Percentiles rank a stretch among this genome's conserved stretches.
These are phyloP conservation scores for Zopfia rhizophila DNA, from an alignment of 2,329 filamentous ascomycete genomes.

Conservation along the genomic window DNA sequence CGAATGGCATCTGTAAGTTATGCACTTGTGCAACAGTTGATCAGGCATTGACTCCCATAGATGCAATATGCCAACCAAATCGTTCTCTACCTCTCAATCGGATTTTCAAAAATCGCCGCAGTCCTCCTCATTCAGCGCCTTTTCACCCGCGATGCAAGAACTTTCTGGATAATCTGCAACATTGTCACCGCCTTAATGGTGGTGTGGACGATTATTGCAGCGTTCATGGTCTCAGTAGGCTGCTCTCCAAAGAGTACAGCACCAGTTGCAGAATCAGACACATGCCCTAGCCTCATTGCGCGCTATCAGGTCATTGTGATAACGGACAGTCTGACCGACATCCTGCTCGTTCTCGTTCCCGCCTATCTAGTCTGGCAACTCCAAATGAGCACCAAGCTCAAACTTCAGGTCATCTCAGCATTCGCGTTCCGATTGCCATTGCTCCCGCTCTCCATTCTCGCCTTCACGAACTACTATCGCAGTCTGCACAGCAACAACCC, in stretches of 20 bases:
- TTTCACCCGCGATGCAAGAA: conserved; percentile 39
- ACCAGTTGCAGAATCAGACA: conserved; percentile 22
- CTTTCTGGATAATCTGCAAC: conserved; percentile 36
- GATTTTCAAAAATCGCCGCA: conserved; percentile 38
- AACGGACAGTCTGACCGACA: conserved; percentile 35
- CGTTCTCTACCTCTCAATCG: conserved; percentile 34
- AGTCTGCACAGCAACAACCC: conserved; percentile 27
- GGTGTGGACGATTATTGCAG: conserved; percentile 33
- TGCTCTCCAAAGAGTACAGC: conserved; percentile 30
- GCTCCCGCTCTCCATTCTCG: conserved; percentile 23
- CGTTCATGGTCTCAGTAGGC: conserved; percentile 31
- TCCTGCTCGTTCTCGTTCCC: conserved; percentile 32
- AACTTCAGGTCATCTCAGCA: conserved; percentile 38
- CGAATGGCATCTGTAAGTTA: conserved; percentile 31
- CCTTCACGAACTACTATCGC: conserved; percentile 21
- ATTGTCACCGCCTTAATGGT: conserved; percentile 23
- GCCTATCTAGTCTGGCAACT: conserved; percentile 37
- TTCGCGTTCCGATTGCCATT: conserved; percentile 38
- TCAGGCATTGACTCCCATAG: conserved; percentile 12
- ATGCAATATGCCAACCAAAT: conserved; percentile 31
- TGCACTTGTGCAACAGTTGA: background rate
- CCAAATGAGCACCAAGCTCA: conserved; percentile 35
- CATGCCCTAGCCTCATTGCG: conserved; percentile 25
- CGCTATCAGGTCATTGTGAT: conserved; percentile 31
- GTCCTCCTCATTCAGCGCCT: conserved; percentile 40